These are phyloP conservation scores for Diddensiella caesifluorescens DNA, from an alignment of 805 yeast genomes.

Conservation along the genomic window DNA sequence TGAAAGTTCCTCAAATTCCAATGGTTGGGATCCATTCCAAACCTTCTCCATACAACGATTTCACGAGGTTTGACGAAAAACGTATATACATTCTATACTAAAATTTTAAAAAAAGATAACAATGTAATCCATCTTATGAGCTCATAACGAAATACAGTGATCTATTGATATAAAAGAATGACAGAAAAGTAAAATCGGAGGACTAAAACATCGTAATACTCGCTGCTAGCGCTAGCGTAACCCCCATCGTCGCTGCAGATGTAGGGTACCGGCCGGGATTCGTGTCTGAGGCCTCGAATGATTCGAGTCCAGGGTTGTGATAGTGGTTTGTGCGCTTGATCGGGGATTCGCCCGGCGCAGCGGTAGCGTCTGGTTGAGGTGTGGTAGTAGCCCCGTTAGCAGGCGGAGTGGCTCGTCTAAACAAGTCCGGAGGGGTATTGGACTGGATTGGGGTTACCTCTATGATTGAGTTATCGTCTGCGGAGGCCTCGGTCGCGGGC, in stretches of 20 bases:
- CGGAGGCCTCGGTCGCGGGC: background rate
- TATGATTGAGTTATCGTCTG: background rate
- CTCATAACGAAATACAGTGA: too few species aligned
- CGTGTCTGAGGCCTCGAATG: background rate
- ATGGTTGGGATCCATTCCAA: too few species aligned
- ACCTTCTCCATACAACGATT: too few species aligned
- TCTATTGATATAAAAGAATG: too few species aligned
- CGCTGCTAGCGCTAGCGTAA: slow-evolving; percentile 7
- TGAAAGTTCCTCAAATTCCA: too few species aligned
- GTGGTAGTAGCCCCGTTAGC: background rate
- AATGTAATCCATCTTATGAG: too few species aligned
- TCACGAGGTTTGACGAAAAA: too few species aligned
- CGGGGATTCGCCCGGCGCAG: background rate
- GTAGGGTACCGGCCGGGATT: background rate
- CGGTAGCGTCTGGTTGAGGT: background rate
- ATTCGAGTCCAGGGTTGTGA: background rate
- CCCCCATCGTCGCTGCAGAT: slow-evolving; percentile 11
- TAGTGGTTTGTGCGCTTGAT: background rate
- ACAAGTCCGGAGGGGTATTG: background rate
- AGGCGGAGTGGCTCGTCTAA: background rate
- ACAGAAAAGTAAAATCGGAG: too few species aligned
- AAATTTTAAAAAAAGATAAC: too few species aligned
- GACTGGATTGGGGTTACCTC: background rate
- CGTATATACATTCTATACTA: too few species aligned
- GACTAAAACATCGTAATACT: slow-evolving; percentile 4